Evolutionary conservation across 140 eudicot species (phyloP).

Genomic region (Flaveria floridana): DNA sequence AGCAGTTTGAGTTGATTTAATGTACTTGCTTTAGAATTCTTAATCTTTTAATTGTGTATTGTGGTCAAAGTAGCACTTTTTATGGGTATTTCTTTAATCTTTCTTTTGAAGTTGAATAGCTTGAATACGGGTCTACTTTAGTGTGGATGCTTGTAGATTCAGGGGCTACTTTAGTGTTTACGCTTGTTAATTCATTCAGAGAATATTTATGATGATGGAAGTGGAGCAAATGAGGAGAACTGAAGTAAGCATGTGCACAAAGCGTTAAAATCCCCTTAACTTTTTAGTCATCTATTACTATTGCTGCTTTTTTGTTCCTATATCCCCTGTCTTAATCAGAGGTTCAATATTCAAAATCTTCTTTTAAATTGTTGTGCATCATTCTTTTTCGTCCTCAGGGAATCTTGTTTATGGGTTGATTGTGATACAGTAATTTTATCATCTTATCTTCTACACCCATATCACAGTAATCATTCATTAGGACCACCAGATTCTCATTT

Average conservation of each 20-base stretch:
- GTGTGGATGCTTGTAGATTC: slow-evolving; percentile 6
- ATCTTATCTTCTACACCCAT: slow-evolving; percentile 27
- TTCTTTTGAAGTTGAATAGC: slow-evolving; percentile 32
- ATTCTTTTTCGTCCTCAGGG: slow-evolving; percentile 25
- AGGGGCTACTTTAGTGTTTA: slow-evolving; percentile 31
- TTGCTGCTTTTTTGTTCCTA: slow-evolving; percentile 4
- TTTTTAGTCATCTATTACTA: slow-evolving; percentile 25
- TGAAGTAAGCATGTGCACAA: slow-evolving; percentile 38
- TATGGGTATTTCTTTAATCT: slow-evolving; percentile 23
- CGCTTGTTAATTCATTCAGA: slow-evolving; percentile 29
- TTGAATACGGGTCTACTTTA: slow-evolving; percentile 34
- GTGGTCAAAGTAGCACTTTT: slow-evolving; percentile 25
- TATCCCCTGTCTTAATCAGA: slow-evolving; percentile 33
- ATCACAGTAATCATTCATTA: slow-evolving; percentile 6
- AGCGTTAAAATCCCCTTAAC: background rate
- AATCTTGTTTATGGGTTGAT: slow-evolving; percentile 28
- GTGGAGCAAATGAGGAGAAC: slow-evolving; percentile 23
- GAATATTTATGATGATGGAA: slow-evolving; percentile 5
- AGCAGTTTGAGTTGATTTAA: background rate
- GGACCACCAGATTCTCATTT: slow-evolving; percentile 37
- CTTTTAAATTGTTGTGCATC: slow-evolving; percentile 16
- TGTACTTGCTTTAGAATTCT: slow-evolving; percentile 8
- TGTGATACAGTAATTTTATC: slow-evolving; percentile 27
- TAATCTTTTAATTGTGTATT: background rate
- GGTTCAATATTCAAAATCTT: slow-evolving; percentile 30